These are phyloP conservation scores for Gossypium sturtianum DNA, from an alignment of 345 rosid species.

Conservation along the genomic window DNA sequence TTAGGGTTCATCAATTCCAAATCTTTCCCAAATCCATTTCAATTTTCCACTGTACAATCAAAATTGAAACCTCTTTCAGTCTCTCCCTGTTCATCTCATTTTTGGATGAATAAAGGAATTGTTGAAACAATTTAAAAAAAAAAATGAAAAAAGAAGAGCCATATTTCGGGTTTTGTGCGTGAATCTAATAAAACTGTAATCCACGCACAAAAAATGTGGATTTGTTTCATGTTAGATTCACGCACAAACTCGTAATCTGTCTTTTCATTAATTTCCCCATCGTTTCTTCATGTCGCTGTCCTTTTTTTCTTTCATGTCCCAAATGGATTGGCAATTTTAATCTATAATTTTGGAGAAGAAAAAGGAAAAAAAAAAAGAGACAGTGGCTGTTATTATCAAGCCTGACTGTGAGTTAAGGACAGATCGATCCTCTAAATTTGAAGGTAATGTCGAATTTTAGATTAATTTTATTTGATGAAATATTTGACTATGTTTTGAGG, in stretches of 20 bases:
- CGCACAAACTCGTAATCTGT: constrained; percentile 36
- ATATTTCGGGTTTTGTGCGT: constrained; percentile 38
- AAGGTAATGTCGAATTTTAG: background rate
- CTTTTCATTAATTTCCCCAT: background rate
- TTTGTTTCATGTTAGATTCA: constrained; percentile 27
- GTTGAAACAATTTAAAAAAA: background rate
- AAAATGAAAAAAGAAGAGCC: constrained; percentile 15
- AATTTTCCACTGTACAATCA: background rate
- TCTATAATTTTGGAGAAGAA: background rate
- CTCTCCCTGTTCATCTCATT: background rate
- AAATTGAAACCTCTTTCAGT: background rate
- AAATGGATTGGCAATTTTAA: background rate
- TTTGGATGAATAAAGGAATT: background rate
- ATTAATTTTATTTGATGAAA: background rate
- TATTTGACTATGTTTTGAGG: background rate
- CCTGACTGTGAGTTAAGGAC: background rate
- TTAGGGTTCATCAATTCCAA: background rate
- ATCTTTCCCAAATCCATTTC: background rate
- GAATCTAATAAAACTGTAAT: constrained; percentile 26
- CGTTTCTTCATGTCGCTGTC: background rate
- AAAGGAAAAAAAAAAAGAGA: background rate
- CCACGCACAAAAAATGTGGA: background rate
- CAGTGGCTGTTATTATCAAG: background rate
- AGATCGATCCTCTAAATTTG: background rate
- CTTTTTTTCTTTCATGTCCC: background rate